Evolutionary conservation across 106 monocot genomes (phyloP).

Genomic region (Cymbidium sinense): DNA sequence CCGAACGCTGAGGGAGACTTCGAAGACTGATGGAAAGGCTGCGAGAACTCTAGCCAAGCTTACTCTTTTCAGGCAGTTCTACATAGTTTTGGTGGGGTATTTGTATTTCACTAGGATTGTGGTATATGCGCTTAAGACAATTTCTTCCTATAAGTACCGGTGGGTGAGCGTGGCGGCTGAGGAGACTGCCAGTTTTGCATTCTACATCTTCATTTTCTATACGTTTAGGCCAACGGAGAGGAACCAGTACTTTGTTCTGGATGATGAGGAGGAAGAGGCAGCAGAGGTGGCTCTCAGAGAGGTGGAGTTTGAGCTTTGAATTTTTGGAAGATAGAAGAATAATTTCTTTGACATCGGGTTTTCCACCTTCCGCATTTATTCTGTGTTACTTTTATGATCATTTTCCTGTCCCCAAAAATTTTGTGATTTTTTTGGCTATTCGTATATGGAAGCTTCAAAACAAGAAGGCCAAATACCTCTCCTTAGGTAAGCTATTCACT

Average conservation of each 20-base stretch:
- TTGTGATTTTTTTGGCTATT: conserved; percentile 1
- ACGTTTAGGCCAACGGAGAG: conserved; percentile 85
- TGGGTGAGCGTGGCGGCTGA: conserved; percentile 82
- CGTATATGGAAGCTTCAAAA: not conserved
- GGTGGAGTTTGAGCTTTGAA: conserved; percentile 88
- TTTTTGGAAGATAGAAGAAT: not conserved
- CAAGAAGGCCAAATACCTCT: not conserved
- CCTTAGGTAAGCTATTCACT: not conserved
- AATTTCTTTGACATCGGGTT: not conserved
- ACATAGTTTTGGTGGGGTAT: conserved; percentile 80
- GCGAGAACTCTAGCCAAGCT: conserved; percentile 83
- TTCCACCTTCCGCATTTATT: not conserved
- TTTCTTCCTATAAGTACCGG: conserved; percentile 71
- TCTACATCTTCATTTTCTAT: conserved; percentile 78
- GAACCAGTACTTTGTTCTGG: conserved; percentile 83
- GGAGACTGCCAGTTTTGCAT: conserved; percentile 58
- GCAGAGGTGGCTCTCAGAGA: conserved; percentile 61
- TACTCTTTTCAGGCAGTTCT: conserved; percentile 84
- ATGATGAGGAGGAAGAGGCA: conserved; percentile 93
- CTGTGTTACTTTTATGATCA: not conserved
- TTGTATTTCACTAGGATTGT: conserved; percentile 94
- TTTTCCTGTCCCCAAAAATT: not conserved
- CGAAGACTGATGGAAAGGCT: conserved; percentile 95
- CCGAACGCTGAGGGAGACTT: conserved; percentile 66
- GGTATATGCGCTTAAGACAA: conserved; percentile 72